Conservation (phyloP, 1,284 basidiomycete species). For the Lignosus rhinocerotis region DNA sequence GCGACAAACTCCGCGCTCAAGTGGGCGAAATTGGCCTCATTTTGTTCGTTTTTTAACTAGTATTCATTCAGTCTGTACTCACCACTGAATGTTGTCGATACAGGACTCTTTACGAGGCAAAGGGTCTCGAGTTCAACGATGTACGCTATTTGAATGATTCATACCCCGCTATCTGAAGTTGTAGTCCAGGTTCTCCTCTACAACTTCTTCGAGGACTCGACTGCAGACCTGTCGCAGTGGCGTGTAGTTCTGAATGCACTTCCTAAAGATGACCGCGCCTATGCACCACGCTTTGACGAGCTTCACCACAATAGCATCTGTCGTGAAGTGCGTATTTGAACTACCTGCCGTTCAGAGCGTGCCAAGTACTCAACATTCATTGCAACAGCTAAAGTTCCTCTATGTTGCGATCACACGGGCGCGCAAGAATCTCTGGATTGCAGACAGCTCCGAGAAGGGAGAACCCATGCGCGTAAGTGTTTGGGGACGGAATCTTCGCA, state of each 20-base stretch:
- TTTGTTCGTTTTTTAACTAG: conserved; percentile 43
- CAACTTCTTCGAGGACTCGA: conserved; percentile 71
- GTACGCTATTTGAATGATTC: conserved; percentile 36
- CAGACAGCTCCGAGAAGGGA: conserved; percentile 56
- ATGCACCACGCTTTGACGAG: conserved; percentile 52
- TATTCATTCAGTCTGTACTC: background rate
- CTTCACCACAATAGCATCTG: conserved; percentile 58
- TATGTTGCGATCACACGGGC: conserved; percentile 75
- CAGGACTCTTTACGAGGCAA: conserved; percentile 74
- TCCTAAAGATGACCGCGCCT: conserved; percentile 25
- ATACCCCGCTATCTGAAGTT: background rate
- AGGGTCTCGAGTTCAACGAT: conserved; percentile 75
- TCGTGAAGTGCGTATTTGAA: conserved; percentile 47
- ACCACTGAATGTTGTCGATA: too few relatives aligned
- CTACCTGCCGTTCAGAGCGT: background rate
- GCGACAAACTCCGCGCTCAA: conserved; percentile 47
- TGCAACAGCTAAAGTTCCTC: conserved; percentile 58
- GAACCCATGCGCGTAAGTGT: conserved; percentile 57
- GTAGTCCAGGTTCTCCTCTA: conserved; percentile 61
- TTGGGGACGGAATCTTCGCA: background rate
- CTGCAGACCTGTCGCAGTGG: conserved; percentile 53
- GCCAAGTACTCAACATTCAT: background rate
- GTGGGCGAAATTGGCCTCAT: conserved; percentile 64
- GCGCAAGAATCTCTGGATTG: conserved; percentile 67
- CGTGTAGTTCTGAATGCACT: conserved; percentile 54